Conservation (phyloP, 176 grass and related monocot species). For the Aegilops bicornis region DNA sequence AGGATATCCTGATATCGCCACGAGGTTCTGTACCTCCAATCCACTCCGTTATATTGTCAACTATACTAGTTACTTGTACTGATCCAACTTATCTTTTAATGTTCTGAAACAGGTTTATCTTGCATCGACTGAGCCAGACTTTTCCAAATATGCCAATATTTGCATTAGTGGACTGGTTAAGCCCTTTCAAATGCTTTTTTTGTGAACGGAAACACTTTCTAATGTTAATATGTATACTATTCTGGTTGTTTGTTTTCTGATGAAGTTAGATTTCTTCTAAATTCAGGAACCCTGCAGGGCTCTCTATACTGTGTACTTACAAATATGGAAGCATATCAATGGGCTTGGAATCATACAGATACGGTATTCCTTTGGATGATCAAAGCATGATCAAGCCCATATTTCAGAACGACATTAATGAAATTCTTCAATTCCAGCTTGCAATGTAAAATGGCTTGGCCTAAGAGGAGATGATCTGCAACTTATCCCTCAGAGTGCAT, state of each 20-base stretch:
- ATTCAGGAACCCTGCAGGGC: slow-evolving; percentile 93
- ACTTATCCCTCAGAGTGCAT: slow-evolving; percentile 63
- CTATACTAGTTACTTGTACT: slow-evolving; percentile 13
- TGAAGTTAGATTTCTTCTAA: slow-evolving; percentile 12
- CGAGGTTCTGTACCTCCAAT: slow-evolving; percentile 57
- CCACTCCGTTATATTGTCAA: not conserved
- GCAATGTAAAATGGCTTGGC: slow-evolving; percentile 96
- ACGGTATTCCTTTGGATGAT: slow-evolving; percentile 47
- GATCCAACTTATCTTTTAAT: not conserved
- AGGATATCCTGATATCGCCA: slow-evolving; percentile 97
- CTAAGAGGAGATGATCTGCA: slow-evolving; percentile 76
- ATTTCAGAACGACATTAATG: not conserved
- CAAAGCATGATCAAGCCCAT: not conserved
- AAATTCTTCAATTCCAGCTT: slow-evolving; percentile 63
- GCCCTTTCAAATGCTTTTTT: slow-evolving; percentile 6
- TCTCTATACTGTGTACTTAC: slow-evolving; percentile 94
- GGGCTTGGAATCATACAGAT: slow-evolving; percentile 96
- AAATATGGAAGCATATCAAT: slow-evolving; percentile 91
- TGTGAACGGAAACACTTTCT: not conserved
- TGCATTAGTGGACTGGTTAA: slow-evolving; percentile 83
- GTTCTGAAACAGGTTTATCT: slow-evolving; percentile 60
- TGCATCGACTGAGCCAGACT: slow-evolving; percentile 68
- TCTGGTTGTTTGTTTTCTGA: slow-evolving; percentile 1
- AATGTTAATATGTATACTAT: slow-evolving; percentile 9
- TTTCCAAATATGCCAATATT: slow-evolving; percentile 83